Percentiles rank a stretch among this genome's conserved stretches.
These are phyloP conservation scores for Neodidymelliopsis sp. DNA, from an alignment of 2,329 filamentous ascomycete genomes.

Conservation along the genomic window DNA sequence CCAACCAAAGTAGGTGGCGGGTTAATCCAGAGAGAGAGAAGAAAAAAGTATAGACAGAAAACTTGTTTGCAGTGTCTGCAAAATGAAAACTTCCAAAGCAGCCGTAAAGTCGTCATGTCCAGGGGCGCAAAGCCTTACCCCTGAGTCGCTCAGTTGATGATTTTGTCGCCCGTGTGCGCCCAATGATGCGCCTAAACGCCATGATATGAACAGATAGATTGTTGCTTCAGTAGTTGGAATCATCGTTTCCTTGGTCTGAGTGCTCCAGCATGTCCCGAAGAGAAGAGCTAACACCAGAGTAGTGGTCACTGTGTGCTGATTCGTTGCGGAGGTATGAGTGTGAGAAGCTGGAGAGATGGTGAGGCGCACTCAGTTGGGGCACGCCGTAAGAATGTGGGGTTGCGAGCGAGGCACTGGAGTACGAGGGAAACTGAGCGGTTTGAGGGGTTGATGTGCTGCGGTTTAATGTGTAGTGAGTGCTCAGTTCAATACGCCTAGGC, in stretches of 20 bases:
- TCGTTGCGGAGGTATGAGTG: slow-evolving; percentile 50
- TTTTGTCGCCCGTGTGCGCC: slow-evolving; percentile 13
- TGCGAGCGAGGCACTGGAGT: slow-evolving; percentile 50
- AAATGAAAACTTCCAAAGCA: background rate
- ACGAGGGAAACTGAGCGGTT: slow-evolving; percentile 51
- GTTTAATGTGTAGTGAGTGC: slow-evolving; percentile 48
- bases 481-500: slow-evolving; percentile 51
- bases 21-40: too few relatives aligned
- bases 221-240: slow-evolving; percentile 28
- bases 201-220: slow-evolving; percentile 3
- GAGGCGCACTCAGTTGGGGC: slow-evolving; percentile 50
- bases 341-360: slow-evolving; percentile 49
- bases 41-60: slow-evolving; percentile 10
- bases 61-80: slow-evolving; percentile 1
- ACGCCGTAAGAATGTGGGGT: slow-evolving; percentile 47
- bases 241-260: slow-evolving; percentile 40
- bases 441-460: slow-evolving; percentile 48
- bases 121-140: slow-evolving; percentile 4
- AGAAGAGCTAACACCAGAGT: slow-evolving; percentile 45
- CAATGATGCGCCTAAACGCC: slow-evolving; percentile 12
- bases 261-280: slow-evolving; percentile 48
- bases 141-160: slow-evolving; percentile 7
- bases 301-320: slow-evolving; percentile 44
- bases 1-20: too few relatives aligned
- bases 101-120: slow-evolving; percentile 16